Percentiles rank a stretch among this genome's conserved stretches.
phyloP scores from a whole-genome alignment of 305 asterid genomes.

The Fraxinus greggii region DNA sequence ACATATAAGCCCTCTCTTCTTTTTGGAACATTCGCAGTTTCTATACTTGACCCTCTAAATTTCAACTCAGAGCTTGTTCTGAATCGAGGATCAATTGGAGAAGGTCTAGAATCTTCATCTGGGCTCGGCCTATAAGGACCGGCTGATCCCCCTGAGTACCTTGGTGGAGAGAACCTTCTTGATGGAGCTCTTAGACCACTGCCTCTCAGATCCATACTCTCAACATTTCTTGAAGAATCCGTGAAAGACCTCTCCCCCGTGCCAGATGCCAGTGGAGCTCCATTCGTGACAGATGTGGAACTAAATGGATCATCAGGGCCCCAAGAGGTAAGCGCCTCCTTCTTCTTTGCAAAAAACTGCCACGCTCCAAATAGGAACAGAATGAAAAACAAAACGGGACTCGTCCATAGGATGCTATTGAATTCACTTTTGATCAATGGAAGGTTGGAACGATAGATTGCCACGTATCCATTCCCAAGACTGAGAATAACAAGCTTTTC shows the following conservation, averaged over 20 bases:
- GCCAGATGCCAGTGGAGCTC: conserved; percentile 49
- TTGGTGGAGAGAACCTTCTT: conserved; percentile 72
- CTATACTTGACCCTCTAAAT: conserved; percentile 64
- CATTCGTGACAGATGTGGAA: conserved; percentile 43
- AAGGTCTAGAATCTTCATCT: conserved; percentile 52
- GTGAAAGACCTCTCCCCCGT: conserved; percentile 52
- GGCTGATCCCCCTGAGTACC: conserved; percentile 54
- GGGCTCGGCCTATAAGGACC: conserved; percentile 46
- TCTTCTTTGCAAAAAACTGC: conserved; percentile 87
- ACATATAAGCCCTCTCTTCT: conserved; percentile 64
- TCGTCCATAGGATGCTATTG: conserved; percentile 76
- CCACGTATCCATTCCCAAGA: conserved; percentile 70
- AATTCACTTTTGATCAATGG: conserved; percentile 73
- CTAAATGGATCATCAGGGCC: conserved; percentile 81
- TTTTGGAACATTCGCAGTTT: conserved; percentile 50
- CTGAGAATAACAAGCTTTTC: conserved; percentile 73
- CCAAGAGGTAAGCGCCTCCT: conserved; percentile 90
- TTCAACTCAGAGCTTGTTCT: conserved; percentile 60
- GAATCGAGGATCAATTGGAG: conserved; percentile 58
- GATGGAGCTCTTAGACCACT: conserved; percentile 59
- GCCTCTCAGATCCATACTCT: conserved; percentile 60
- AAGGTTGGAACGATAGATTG: conserved; percentile 78
- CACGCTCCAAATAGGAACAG: conserved; percentile 81
- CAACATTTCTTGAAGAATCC: conserved; percentile 65
- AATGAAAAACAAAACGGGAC: conserved; percentile 77